phyloP scores from a whole-genome alignment of 148 eudicot genomes.

The Chenopodium suecicum region DNA sequence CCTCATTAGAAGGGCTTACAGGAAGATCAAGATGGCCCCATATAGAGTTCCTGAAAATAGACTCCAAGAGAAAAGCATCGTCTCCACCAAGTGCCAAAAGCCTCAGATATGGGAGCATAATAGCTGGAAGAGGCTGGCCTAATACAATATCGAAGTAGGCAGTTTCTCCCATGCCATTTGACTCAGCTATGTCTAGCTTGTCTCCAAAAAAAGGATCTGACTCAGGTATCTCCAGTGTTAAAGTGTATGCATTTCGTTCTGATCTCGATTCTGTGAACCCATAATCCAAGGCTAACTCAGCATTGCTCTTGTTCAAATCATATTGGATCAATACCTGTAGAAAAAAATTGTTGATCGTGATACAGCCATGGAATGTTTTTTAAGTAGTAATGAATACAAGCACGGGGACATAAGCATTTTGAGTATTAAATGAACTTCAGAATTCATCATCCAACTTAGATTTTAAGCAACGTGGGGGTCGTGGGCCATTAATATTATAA shows the following conservation, averaged over 20 bases:
- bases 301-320: slow-evolving; percentile 81
- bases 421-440: neutral
- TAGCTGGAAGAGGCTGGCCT: slow-evolving; percentile 65
- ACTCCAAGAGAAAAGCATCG: slow-evolving; percentile 86
- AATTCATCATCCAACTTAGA: neutral
- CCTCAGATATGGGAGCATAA: slow-evolving; percentile 77
- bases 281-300: slow-evolving; percentile 89
- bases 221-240: slow-evolving; percentile 79
- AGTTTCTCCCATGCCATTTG: slow-evolving; percentile 65
- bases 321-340: slow-evolving; percentile 82
- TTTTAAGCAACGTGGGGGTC: neutral
- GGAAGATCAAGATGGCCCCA: slow-evolving; percentile 87
- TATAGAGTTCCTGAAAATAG: slow-evolving; percentile 67
- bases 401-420: neutral
- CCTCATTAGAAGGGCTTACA: slow-evolving; percentile 79
- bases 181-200: slow-evolving; percentile 91
- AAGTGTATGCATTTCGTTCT: slow-evolving; percentile 67
- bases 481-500: neutral
- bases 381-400: neutral
- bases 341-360: neutral
- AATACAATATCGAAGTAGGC: slow-evolving; percentile 82
- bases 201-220: slow-evolving; percentile 79
- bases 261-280: slow-evolving; percentile 76
- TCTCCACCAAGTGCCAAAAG: slow-evolving; percentile 78
- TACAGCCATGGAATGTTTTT: neutral